Conservation (phyloP, 163 green algal species). For the Scenedesmus sp. region DNA sequence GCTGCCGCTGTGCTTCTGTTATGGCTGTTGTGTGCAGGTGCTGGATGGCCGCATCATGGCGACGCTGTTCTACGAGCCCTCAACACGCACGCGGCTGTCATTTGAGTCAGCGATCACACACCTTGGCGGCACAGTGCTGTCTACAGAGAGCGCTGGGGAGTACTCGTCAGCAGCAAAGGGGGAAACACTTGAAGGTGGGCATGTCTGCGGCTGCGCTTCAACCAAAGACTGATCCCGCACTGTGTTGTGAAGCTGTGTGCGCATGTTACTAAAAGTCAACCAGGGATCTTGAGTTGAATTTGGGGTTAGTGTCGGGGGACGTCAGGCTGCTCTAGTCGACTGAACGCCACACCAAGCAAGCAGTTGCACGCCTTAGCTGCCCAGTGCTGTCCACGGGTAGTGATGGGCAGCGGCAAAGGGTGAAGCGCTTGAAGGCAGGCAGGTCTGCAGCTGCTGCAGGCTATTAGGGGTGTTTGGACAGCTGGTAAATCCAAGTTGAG, state of each 20-base stretch:
- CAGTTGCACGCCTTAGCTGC: slow-evolving; percentile 94
- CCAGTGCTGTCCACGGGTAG: slow-evolving; percentile 96
- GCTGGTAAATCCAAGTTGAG: no score
- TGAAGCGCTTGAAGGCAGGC: slow-evolving; percentile 90
- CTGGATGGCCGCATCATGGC: slow-evolving; percentile 97
- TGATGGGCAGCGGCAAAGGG: slow-evolving; percentile 94
- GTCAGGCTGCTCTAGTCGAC: not conserved
- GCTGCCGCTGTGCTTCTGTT: not conserved
- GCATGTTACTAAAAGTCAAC: no score
- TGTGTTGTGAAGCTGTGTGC: no score
- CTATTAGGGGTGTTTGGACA: no score
- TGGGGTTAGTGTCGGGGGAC: no score
- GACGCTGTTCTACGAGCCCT: slow-evolving; percentile 99
- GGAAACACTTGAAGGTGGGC: slow-evolving; percentile 92
- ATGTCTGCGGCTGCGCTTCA: not conserved
- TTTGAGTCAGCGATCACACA: slow-evolving; percentile 98
- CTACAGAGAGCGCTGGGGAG: slow-evolving; percentile 96
- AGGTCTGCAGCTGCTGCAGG: not conserved
- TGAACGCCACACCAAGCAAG: slow-evolving; percentile 89
- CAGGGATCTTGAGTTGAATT: no score
- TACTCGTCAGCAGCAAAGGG: slow-evolving; percentile 98
- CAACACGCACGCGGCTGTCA: slow-evolving; percentile 96
- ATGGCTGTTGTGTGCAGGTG: slow-evolving; percentile 43
- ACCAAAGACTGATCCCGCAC: no score
- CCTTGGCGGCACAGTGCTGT: slow-evolving; percentile 95